Percentiles rank a stretch among this genome's conserved stretches.
These are phyloP conservation scores for Globisporangium perplexum DNA, from an alignment of 352 stramenopile genomes.

Conservation along the genomic window DNA sequence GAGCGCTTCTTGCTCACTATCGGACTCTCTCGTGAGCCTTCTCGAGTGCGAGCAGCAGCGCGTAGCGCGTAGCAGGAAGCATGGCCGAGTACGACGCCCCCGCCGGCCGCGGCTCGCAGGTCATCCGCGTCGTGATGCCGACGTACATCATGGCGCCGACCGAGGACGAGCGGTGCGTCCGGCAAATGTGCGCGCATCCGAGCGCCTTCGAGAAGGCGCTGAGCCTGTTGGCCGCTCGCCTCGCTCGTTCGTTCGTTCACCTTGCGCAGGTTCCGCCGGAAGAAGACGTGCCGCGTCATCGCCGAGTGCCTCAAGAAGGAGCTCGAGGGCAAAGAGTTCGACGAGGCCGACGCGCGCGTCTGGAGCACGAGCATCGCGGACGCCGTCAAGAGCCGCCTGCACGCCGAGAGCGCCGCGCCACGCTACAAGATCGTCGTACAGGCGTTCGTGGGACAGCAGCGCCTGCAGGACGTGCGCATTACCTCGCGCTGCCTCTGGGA, in stretches of 20 bases:
- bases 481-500: constrained; percentile 93
- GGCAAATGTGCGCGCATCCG: neutral
- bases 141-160: constrained; percentile 83
- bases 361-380: constrained; percentile 70
- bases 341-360: constrained; percentile 59
- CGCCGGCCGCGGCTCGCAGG: constrained; percentile 33
- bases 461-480: constrained; percentile 91
- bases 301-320: constrained; percentile 58
- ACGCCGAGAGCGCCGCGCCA: constrained; percentile 64
- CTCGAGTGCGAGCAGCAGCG: no score
- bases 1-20: neutral
- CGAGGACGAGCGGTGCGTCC: constrained; percentile 60
- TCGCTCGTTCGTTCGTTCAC: no score
- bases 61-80: neutral
- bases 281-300: constrained; percentile 72
- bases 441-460: constrained; percentile 91
- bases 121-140: constrained; percentile 80
- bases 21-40: no score
- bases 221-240: no score
- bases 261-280: constrained; percentile 51
- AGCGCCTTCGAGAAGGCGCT: neutral
- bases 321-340: constrained; percentile 69
- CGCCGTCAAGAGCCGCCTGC: constrained; percentile 50
- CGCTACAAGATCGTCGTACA: constrained; percentile 95
- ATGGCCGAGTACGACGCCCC: constrained; percentile 54